Evolutionary conservation across 2,329 filamentous ascomycete genomes (phyloP).

Genomic region (Xylariomycetidae sp.): DNA sequence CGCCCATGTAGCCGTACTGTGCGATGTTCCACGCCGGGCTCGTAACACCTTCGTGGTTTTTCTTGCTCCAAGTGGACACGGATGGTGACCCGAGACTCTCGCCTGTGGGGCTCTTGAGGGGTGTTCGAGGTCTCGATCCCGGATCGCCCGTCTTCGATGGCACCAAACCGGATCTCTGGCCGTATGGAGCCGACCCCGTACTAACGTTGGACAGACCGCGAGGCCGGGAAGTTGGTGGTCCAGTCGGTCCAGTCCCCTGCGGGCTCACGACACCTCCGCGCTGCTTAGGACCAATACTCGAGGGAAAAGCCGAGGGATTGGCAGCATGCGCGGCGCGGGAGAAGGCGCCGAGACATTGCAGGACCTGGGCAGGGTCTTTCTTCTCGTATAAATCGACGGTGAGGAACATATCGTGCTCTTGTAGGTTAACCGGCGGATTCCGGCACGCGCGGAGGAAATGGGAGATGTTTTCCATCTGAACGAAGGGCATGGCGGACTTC

Average conservation of each 20-base stretch:
- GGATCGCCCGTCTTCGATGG: constrained; percentile 49
- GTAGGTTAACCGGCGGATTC: constrained; percentile 74
- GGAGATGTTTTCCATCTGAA: constrained; percentile 99
- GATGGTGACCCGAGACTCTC: constrained; percentile 47
- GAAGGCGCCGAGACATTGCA: constrained; percentile 89
- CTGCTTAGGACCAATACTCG: constrained; percentile 67
- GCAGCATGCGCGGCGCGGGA: constrained; percentile 75
- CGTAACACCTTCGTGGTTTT: constrained; percentile 71
- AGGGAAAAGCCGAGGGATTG: constrained; percentile 68
- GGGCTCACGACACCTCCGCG: constrained; percentile 54
- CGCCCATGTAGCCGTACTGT: constrained; percentile 97
- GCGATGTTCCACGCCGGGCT: constrained; percentile 96
- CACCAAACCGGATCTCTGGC: constrained; percentile 33
- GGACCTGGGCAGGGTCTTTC: constrained; percentile 92
- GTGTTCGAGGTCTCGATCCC: constrained; percentile 52
- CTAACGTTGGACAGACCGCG: constrained; percentile 52
- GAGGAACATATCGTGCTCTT: constrained; percentile 90
- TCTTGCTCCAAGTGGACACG: constrained; percentile 88
- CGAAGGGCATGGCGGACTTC: constrained; percentile 89
- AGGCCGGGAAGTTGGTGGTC: constrained; percentile 41
- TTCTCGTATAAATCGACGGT: constrained; percentile 94
- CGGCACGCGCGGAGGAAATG: constrained; percentile 90
- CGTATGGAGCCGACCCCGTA: constrained; percentile 48
- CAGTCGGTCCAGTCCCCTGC: constrained; percentile 54
- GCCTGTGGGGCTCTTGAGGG: constrained; percentile 53